Conservation (phyloP, 805 yeast species). For the Crinitomyces ghanaensis region DNA sequence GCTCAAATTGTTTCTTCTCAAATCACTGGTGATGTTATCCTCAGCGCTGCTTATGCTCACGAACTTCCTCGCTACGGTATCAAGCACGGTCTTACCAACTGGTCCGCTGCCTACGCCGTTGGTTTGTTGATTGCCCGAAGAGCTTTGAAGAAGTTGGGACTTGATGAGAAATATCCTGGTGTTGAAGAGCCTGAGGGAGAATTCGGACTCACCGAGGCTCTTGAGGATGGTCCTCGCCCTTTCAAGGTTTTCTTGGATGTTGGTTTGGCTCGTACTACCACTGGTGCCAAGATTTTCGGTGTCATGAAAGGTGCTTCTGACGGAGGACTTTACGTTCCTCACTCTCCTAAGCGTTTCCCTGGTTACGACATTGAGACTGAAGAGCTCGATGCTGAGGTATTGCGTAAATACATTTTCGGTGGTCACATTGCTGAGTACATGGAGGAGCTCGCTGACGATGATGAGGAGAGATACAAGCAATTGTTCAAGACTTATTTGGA, state of each 20-base stretch:
- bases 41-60: conserved; percentile 97
- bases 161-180: conserved; percentile 96
- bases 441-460: conserved; percentile 99
- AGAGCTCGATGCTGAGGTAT: conserved; percentile 93
- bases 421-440: conserved; percentile 99
- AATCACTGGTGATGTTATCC: conserved; percentile 92
- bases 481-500: conserved; percentile 93
- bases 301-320: conserved; percentile 99
- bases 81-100: conserved; percentile 97
- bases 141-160: conserved; percentile 92
- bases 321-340: conserved; percentile 99
- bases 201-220: conserved; percentile 96
- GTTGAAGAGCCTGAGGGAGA: conserved; percentile 99
- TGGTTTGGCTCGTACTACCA: conserved; percentile 99
- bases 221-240: conserved; percentile 99
- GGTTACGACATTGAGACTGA: conserved; percentile 99
- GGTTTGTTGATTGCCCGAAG: conserved; percentile 99
- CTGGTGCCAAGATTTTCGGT: conserved; percentile 99
- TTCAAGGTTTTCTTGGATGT: conserved; percentile 99
- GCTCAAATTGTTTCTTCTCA: conserved; percentile 95
- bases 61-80: conserved; percentile 98
- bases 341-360: conserved; percentile 99
- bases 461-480: conserved; percentile 97
- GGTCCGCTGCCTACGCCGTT: conserved; percentile 99
- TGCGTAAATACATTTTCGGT: conserved; percentile 99